Conservation (phyloP, 1,284 basidiomycete species). For the Phellopilus nigrolimitatus region DNA sequence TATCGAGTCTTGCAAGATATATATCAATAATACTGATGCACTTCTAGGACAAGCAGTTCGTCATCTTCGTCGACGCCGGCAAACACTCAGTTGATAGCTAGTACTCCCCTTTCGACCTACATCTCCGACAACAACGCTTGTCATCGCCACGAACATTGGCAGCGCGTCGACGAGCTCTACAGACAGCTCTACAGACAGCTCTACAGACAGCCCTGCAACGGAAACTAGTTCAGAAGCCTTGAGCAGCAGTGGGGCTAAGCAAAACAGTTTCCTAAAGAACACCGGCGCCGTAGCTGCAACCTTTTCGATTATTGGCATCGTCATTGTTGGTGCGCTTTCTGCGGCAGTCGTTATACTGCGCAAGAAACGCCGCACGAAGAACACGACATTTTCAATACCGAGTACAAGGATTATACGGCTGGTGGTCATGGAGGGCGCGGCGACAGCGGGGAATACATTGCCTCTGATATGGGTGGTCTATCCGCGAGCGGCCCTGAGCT, state of each 20-base stretch:
- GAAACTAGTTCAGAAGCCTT: background rate
- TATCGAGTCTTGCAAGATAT: background rate
- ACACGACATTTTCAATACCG: slow-evolving; percentile 16
- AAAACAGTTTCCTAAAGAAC: slow-evolving; percentile 21
- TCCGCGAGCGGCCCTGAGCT: slow-evolving; percentile 6
- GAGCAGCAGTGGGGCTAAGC: background rate
- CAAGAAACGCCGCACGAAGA: slow-evolving; percentile 12
- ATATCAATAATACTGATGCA: background rate
- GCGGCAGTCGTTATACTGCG: slow-evolving; percentile 8
- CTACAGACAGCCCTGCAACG: background rate
- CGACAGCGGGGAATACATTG: slow-evolving; percentile 6
- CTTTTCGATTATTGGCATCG: slow-evolving; percentile 22
- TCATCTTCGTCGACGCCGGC: background rate
- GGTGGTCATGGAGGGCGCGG: background rate
- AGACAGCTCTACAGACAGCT: background rate
- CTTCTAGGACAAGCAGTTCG: slow-evolving; percentile 4
- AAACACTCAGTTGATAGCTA: too few relatives aligned
- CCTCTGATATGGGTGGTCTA: slow-evolving; percentile 10
- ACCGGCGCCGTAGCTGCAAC: slow-evolving; percentile 23
- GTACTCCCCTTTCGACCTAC: too few relatives aligned
- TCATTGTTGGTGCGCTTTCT: slow-evolving; percentile 14
- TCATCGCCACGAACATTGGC: slow-evolving; percentile 3
- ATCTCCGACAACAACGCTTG: slow-evolving; percentile 9
- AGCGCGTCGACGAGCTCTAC: background rate
- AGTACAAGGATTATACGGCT: slow-evolving; percentile 12